Conservation (phyloP, 2,329 filamentous ascomycete species). For the Phyllosticta ampelicida region DNA sequence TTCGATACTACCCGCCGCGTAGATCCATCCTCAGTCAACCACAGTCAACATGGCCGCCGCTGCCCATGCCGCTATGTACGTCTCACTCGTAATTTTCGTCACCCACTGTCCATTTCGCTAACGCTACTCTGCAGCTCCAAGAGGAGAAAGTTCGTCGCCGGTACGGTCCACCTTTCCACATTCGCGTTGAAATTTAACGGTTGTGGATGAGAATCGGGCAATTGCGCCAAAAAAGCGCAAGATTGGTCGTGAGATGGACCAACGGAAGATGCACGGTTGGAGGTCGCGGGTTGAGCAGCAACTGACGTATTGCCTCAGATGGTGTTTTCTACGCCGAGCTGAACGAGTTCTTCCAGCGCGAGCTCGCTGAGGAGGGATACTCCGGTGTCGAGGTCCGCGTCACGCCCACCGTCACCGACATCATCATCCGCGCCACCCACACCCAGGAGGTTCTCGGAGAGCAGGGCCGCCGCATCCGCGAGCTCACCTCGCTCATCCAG, state of each 20-base stretch:
- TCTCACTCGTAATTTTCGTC: slow-evolving; percentile 11
- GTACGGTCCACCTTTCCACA: slow-evolving; percentile 21
- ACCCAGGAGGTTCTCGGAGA: slow-evolving; percentile 99
- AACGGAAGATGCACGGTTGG: slow-evolving; percentile 8
- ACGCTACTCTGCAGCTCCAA: slow-evolving; percentile 55
- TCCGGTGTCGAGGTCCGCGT: slow-evolving; percentile 99
- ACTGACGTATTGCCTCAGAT: slow-evolving; percentile 40
- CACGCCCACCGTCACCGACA: slow-evolving; percentile 98
- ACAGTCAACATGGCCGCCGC: slow-evolving; percentile 31
- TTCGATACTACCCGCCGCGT: slow-evolving; percentile 21
- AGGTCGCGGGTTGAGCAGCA: slow-evolving; percentile 14
- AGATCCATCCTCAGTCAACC: slow-evolving; percentile 24
- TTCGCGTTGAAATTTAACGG: slow-evolving; percentile 7
- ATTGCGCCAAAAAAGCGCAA: background rate
- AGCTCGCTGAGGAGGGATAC: slow-evolving; percentile 99
- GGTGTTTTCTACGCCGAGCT: slow-evolving; percentile 99
- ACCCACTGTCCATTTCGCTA: slow-evolving; percentile 14
- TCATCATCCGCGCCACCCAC: slow-evolving; percentile 99
- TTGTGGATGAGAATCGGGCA: background rate
- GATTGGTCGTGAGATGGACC: background rate
- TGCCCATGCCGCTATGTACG: slow-evolving; percentile 31
- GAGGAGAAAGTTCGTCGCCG: slow-evolving; percentile 60
- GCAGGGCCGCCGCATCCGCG: slow-evolving; percentile 99
- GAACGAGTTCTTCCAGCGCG: slow-evolving; percentile 99
- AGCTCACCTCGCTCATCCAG: slow-evolving; percentile 99